Base-by-base conservation (phyloP, 192 early-diverging fungal genomes). In the Pecoramyces ruminantium region DNA sequence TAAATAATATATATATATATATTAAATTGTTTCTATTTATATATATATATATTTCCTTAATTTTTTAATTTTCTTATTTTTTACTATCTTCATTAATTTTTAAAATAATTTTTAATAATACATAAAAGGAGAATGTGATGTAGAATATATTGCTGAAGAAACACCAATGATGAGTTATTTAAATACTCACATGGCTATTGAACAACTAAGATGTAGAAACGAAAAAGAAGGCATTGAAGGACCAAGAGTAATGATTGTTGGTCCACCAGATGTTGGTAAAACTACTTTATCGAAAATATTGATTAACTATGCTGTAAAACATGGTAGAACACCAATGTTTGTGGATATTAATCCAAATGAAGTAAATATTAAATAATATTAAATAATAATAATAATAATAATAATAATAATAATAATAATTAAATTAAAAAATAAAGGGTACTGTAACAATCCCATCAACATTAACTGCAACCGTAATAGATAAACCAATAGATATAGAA, bases 221-320 rank as follows among this genome's bases (percentile, higher is more conserved):
- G 38, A 29, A 28, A 30, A 34, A 38, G 38, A 30, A 80, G 80
- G 79, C 5, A 18, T 16, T 11, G n/a, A 25, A 21, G 34, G 17
- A 80, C 38, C 34, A 25, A 79, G 30, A 80, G 80, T 80, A 11
- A 30, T 99, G 85, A 88, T 99, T 18, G 90, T 97, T 0, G 98
- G 98, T 0, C 95, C 97, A 4, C 86, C 92, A 38, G 96, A 99
- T 84, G 90, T 94, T 21, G 98, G 98, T 28, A 99, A 99, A 84
- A 95, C 96, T 2, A 92, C 94, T 0, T 83, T 98, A 27, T 88
- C 90, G 30, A 95, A 95, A 79, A 92, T 95, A 17, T 86, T 99
- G 18, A 81, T 94, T n/a, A 96, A 94, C 83, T 99, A 99, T 80
- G 92, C 93, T 0, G 87, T 94, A 17, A 87, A 94, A 30, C 90